Evolutionary conservation across 306 rosid genomes (phyloP), one percentile per base, ranked within the genome.

Genomic region (Fagus crenata): DNA sequence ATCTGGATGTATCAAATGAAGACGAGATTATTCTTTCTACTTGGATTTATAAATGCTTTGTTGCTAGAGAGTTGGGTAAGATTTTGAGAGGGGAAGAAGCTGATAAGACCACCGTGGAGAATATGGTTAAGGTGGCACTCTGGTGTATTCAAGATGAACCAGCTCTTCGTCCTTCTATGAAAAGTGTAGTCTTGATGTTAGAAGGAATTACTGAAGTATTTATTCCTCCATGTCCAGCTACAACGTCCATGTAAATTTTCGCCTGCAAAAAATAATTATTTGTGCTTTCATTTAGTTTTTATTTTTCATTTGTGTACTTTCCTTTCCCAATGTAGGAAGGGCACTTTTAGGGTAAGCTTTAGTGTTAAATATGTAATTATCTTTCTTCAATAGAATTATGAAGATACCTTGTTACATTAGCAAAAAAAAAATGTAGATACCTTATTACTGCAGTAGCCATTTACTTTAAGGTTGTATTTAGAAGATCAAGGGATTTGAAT

Each of bases 111-210:
- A 61, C 15, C 4, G 71, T 78, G 18, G 76, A 71, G 39, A 71
- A 78, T 9, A 33, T 58, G 77, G 76, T 71, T 2, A 78, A 60
- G 37, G 63, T 60, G 3, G 80, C 36, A n/a, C n/a, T 67, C 0
- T 76, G 80, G 80, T 76, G 80, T 36, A 53, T 76, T 67, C 81
- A 71, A 70, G 81, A 78, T 8, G 72, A 78, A 49, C 72, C 53
- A n/a, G 51, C 51, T 71, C 81, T 78, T 71, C 81, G 81, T 33
- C 81, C 81, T 43, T 78, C 81, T 7, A 71, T 78, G 72, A 78
- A 71, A 68, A 71, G 72, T 49, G 81, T 71, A 0, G 61, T 46
- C 18, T 49, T 78, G 72, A 78, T 78, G 81, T 61, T 78, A 3
- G 71, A 71, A 71, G 72, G 77, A 14, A 78, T 78, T 28, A 71